Base-by-base conservation (phyloP, 2,329 filamentous ascomycete genomes). In the Alternaria alternata region DNA sequence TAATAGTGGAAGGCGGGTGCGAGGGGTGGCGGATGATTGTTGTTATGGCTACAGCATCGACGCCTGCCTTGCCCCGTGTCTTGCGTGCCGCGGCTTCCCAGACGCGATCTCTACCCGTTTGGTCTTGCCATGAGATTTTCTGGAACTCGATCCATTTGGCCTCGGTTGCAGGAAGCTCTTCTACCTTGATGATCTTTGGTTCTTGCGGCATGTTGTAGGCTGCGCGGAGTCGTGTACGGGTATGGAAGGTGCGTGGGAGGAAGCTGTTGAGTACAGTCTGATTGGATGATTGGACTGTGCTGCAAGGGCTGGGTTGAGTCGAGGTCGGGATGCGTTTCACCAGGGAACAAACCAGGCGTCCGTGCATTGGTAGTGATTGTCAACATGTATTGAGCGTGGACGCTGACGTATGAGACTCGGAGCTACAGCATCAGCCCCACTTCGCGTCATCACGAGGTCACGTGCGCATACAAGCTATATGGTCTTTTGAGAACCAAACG, bases 1-100 rank as follows among this genome's bases (percentile, higher is more conserved):
- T 80, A 49, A 88, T 80, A 12, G 86, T 85, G 36, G 81, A 82
- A 1, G 82, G 75, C 4, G 82, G 81, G 41, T 76, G 76, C 11
- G 70, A 75, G 0, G 83, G 81, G 64, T 84, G 82, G 26, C 81
- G 79, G 49, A 85, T 78, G 46, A 88, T 84, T 34, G 87, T 86
- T 41, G 82, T 81, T 32, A 86, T 87, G 26, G 86, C 85, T 16
- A 89, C 85, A 28, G 86, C 87, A 55, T 88, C 87, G 8, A 88
- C 83, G 48, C 86, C 86, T 43, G 84, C 83, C 41, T 84, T 82
- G 12, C 82, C 81, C 42, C 85, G 83, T 22, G 84, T 86, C 62
- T 85, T 83, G 30, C 83, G 80, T 8, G 79, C 78, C 5, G 83
- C 83, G 34, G 80, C 79, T 73, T 85, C 83, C 83, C 83, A 85